phyloP scores from a whole-genome alignment of 2,329 filamentous ascomycete genomes.

The Sclerotinia subarctica region DNA sequence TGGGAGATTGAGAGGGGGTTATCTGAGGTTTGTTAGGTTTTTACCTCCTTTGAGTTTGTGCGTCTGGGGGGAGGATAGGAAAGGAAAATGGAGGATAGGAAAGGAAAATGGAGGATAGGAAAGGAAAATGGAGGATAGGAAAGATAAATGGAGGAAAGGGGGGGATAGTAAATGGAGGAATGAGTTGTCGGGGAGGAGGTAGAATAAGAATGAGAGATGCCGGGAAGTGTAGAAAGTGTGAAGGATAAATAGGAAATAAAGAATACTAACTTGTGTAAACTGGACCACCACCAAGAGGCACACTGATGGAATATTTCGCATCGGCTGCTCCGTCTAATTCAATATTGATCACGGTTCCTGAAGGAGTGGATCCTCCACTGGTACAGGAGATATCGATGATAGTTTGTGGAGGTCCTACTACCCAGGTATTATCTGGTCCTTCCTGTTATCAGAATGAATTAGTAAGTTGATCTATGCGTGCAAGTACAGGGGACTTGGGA shows the following conservation, averaged over 20 bases:
- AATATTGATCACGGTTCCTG: slow-evolving; percentile 25
- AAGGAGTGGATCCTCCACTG: background rate
- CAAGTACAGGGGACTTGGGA: no score
- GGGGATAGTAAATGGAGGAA: no score
- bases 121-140: no score
- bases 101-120: no score
- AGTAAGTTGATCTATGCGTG: no score
- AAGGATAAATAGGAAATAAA: background rate
- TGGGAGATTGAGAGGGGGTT: slow-evolving; percentile 34
- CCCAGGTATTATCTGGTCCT: slow-evolving; percentile 29
- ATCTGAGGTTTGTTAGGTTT: slow-evolving; percentile 18
- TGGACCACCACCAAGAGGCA: slow-evolving; percentile 29
- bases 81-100: no score
- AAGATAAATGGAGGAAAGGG: no score
- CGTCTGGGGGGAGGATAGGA: background rate
- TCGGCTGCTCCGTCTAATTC: slow-evolving; percentile 32
- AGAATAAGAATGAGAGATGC: background rate
- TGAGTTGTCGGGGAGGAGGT: background rate
- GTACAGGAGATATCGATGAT: slow-evolving; percentile 30
- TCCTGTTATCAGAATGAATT: background rate
- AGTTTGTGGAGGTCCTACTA: slow-evolving; percentile 33
- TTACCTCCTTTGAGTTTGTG: no score
- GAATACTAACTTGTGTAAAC: slow-evolving; percentile 27
- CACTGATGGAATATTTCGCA: slow-evolving; percentile 29
- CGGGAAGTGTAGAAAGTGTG: background rate